phyloP scores from a whole-genome alignment of 2,329 filamentous ascomycete genomes.

The Trichophaea hybrida region DNA sequence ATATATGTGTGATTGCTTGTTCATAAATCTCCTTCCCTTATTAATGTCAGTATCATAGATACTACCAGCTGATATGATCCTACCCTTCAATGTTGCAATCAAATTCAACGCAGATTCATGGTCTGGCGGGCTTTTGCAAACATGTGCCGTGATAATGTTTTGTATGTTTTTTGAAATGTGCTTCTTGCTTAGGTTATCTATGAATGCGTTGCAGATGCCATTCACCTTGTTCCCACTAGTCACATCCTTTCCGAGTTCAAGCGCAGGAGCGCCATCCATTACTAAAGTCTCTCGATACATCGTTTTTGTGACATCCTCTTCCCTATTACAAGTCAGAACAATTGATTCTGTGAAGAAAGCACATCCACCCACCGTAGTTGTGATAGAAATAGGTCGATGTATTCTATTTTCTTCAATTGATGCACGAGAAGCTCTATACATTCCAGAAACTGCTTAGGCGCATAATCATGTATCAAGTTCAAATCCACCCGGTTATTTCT shows the following conservation, averaged over 20 bases:
- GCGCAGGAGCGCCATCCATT: slow-evolving; percentile 29
- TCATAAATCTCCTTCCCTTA: slow-evolving; percentile 48
- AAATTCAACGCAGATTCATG: slow-evolving; percentile 70
- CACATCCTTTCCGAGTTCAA: slow-evolving; percentile 9
- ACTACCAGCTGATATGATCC: slow-evolving; percentile 5
- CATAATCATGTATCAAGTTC: slow-evolving; percentile 92
- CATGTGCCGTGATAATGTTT: slow-evolving; percentile 85
- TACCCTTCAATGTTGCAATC: slow-evolving; percentile 53
- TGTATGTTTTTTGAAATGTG: slow-evolving; percentile 55
- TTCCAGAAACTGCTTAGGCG: slow-evolving; percentile 68
- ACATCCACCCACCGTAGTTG: slow-evolving; percentile 27
- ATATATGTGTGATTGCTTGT: slow-evolving; percentile 87
- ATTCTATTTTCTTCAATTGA: slow-evolving; percentile 65
- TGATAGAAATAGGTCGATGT: slow-evolving; percentile 82
- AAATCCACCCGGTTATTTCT: slow-evolving; percentile 90
- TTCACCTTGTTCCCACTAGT: slow-evolving; percentile 55
- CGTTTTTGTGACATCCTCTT: slow-evolving; percentile 84
- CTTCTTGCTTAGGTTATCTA: slow-evolving; percentile 47
- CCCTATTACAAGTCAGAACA: slow-evolving; percentile 35
- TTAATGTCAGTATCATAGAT: neutral
- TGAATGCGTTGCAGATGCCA: slow-evolving; percentile 69
- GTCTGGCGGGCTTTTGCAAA: slow-evolving; percentile 84
- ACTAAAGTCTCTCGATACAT: slow-evolving; percentile 77
- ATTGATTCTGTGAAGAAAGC: neutral
- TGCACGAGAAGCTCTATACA: slow-evolving; percentile 65